Evolutionary conservation across 768 basidiomycete genomes (phyloP), one percentile per base, ranked within the genome.

Genomic region (Infundibulicybe gibba): DNA sequence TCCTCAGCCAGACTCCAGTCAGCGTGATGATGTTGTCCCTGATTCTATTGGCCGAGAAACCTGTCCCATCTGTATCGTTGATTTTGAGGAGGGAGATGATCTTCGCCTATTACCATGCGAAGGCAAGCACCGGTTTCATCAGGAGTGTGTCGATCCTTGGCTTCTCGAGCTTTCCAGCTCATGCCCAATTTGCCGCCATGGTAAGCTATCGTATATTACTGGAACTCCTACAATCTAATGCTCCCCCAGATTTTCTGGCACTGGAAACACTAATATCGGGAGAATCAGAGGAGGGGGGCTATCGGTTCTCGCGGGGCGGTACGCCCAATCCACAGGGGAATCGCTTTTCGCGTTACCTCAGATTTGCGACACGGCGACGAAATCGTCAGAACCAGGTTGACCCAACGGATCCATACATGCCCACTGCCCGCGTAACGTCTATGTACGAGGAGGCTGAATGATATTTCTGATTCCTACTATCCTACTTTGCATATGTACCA

Each of bases 81-180:
- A 95, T 55, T 97, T 97, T 57, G 89, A 94, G 62, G 87, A 90
- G 50, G 94, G 93, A 1, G 94, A 97, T 57, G 90, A 95, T 61
- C 66, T 97, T 12, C 83, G 94, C 17, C 77, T 95, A 34, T 67
- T 97, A 41, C 94, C 94, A 1, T 97, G 94, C 64, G 90, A 94
- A 59, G 88, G 87, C 40, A 83, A 89, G 53, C 94, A 97, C 61
- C 75, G 79, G 49, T 98, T 95, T 70, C 94, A 98, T 58, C 84
- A 87, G 57, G 68, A 71, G 33, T 97, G 94, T 60, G 93, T 95
- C 47, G 94, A 95, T 65, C 90, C 87, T 31, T 95, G 94, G 94
- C 68, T 98, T 35, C 72, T 98, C 40, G 83, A 94, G 56, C 74
- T 95, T 20, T 94, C 93, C 1, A 85, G 85, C 48, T 87, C 89